Evolutionary conservation across 768 basidiomycete genomes (phyloP).

Genomic region (Lactarius pseudohatsudake): DNA sequence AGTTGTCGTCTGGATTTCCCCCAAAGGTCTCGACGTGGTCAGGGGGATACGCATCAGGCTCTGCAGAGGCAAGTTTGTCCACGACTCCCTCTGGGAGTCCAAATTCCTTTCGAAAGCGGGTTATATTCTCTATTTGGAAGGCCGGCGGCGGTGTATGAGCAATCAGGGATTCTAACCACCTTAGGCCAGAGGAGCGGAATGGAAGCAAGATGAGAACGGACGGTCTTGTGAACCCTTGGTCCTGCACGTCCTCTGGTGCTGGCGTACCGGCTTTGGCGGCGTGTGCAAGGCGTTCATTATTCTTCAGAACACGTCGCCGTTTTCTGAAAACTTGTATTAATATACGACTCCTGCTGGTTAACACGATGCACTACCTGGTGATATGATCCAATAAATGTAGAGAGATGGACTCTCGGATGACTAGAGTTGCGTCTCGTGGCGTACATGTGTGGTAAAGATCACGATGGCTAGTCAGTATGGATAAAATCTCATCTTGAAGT

Average conservation of each 20-base stretch:
- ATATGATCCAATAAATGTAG: conserved; percentile 89
- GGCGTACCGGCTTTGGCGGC: conserved; percentile 56
- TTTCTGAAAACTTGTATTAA: conserved; percentile 55
- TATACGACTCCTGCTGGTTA: not conserved
- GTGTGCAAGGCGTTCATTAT: conserved; percentile 87
- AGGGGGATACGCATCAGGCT: conserved; percentile 72
- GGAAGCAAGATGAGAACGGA: conserved; percentile 91
- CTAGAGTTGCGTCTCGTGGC: conserved; percentile 61
- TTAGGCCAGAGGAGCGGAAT: conserved; percentile 83
- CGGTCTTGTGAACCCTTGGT: conserved; percentile 97
- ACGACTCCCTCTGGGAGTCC: conserved; percentile 72
- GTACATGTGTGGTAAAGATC: conserved; percentile 77
- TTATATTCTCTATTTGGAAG: conserved; percentile 85
- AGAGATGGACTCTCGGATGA: conserved; percentile 64
- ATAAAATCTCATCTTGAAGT: conserved; percentile 68
- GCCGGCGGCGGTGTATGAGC: conserved; percentile 67
- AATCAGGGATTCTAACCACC: conserved; percentile 80
- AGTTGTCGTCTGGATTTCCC: conserved; percentile 97
- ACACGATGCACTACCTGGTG: conserved; percentile 58
- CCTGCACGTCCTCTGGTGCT: conserved; percentile 76
- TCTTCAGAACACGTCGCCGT: conserved; percentile 84
- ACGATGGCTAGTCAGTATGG: conserved; percentile 60
- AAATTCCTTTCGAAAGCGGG: conserved; percentile 82
- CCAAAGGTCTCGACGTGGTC: conserved; percentile 94
- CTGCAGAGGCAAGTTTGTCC: conserved; percentile 77